Base-by-base conservation (phyloP, 768 basidiomycete genomes). In the Podaxis sp. region DNA sequence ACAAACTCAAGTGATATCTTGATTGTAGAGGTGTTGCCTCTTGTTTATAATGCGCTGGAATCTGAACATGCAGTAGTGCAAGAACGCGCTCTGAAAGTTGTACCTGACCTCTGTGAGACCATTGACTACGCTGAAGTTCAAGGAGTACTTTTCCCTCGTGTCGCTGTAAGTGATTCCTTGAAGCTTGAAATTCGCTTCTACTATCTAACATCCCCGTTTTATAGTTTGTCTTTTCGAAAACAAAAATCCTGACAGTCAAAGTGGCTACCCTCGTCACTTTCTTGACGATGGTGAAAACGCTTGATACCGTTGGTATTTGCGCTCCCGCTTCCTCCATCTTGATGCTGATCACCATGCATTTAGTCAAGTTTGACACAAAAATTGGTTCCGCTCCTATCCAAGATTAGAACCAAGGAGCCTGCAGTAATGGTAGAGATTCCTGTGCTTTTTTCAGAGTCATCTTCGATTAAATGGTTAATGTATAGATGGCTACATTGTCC, bases 121-220 rank as follows among this genome's bases (percentile, higher is more conserved):
- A 89, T 98, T 50, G 95, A 98, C 72, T 98, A 97, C 69, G 91
- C 92, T 3, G 93, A 97, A 73, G 91, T 98, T 11, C 93, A 95
- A 66, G 84, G 88, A 11, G 88, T 95, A 2, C 73, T 97, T 42
- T 93, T 97, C 69, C 93, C 94, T 50, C 89, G 91, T 38, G 92
- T 97, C 60, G 94, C 94, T n/a, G 93, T 94, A 72, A 64, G 59
- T 48, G 35, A 37, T 32, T n/a, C 13, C 6, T 53, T 59, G 18
- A 21, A 18, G 18, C 14, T 44, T 44, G 6, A 6, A 44, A n/a
- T n/a, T 28, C 5, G 14, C 3, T 13, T 42, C 46, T 62, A 25
- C 35, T 35, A 14, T 25, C 37, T 55, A 37, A 61, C 50, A 35
- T 47, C 44, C 21, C 32, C 37, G 55, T 14, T 27, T 37, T 32